These are phyloP conservation scores for Aspergillus avenaceus DNA, from an alignment of 495 filamentous ascomycete genomes.

Conservation along the genomic window DNA sequence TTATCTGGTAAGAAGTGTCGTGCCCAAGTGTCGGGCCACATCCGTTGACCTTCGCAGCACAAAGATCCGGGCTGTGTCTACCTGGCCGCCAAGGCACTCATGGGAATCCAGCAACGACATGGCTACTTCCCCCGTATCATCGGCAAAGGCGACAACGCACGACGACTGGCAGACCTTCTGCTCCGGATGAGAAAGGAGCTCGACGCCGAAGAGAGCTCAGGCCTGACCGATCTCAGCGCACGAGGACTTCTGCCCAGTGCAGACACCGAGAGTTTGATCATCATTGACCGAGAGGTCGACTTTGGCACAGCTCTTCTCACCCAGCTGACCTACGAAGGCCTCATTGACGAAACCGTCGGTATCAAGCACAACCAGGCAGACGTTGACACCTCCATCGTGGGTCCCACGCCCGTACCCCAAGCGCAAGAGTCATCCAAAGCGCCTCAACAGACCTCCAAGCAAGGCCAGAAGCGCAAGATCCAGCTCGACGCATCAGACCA, in stretches of 20 bases:
- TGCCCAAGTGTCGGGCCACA: background rate
- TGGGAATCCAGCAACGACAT: slow-evolving; percentile 87
- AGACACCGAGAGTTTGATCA: slow-evolving; percentile 81
- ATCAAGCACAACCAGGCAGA: slow-evolving; percentile 87
- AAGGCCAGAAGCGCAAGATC: slow-evolving; percentile 82
- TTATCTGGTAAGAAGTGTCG: slow-evolving; percentile 58
- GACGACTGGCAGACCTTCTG: slow-evolving; percentile 82
- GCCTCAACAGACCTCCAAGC: slow-evolving; percentile 47
- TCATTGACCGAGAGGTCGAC: slow-evolving; percentile 94
- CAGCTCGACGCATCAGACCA: slow-evolving; percentile 85
- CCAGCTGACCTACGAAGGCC: slow-evolving; percentile 93
- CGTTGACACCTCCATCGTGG: slow-evolving; percentile 87
- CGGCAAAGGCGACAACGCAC: slow-evolving; percentile 93
- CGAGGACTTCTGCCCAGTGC: slow-evolving; percentile 78
- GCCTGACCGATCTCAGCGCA: slow-evolving; percentile 51
- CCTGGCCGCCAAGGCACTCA: slow-evolving; percentile 84
- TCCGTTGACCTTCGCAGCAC: slow-evolving; percentile 38
- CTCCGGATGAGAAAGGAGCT: slow-evolving; percentile 89
- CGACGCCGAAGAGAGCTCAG: slow-evolving; percentile 70
- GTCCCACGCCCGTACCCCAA: slow-evolving; percentile 56
- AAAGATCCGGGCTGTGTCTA: slow-evolving; percentile 91
- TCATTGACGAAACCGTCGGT: slow-evolving; percentile 91
- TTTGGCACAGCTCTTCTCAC: slow-evolving; percentile 87
- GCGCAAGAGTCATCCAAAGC: slow-evolving; percentile 51
- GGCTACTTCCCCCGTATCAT: slow-evolving; percentile 94